Evolutionary conservation across 129 eudicot species (phyloP), one percentile per base, ranked within the genome.

Genomic region (Pittosporum tobira): DNA sequence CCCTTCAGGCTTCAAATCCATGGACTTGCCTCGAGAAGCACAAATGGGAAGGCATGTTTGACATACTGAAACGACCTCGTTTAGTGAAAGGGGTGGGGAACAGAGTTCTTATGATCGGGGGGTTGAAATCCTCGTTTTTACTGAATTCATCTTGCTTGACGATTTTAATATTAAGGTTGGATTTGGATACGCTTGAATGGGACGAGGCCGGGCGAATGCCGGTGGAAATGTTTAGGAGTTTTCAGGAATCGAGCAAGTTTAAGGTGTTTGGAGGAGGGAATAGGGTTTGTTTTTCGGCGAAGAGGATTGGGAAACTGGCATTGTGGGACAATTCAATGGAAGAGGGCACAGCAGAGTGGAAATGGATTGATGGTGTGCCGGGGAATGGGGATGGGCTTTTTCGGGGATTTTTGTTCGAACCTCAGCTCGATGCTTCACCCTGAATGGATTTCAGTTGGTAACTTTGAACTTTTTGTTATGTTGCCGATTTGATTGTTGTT

Each of bases 161-260:
- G 6, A 87, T 91, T 59, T 65, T 91, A 85, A 79, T 91, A 8
- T 42, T 91, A 72, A 81, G 89, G 53, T 57, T 91, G 83, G 96
- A 91, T 69, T 72, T 91, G 83, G 73, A 68, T 48, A 83, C 48
- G 4, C 62, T 91, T 71, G 96, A 91, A 67, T 91, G 99, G 99
- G 88, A 79, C 28, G 99, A 91, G 65, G 96, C 99, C 0, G 96
- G 96, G 37, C 29, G 96, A 37, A 91, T 91, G 99, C 99, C 99
- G 0, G 20, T 63, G 13, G 90, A 83, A 2, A 91, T 91, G 88
- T 91, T 78, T 14, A 59, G 78, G 36, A 83, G 76, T 61, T 91
- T 86, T 34, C 79, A 71, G 37, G 94, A 91, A 55, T 80, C 89
- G 9, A 81, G 94, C 45, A 91, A 91, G 84, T 91, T 86, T 63